Evolutionary conservation across 208 protist genomes (phyloP).

Genomic region (Acanthamoeba rhysodes): DNA sequence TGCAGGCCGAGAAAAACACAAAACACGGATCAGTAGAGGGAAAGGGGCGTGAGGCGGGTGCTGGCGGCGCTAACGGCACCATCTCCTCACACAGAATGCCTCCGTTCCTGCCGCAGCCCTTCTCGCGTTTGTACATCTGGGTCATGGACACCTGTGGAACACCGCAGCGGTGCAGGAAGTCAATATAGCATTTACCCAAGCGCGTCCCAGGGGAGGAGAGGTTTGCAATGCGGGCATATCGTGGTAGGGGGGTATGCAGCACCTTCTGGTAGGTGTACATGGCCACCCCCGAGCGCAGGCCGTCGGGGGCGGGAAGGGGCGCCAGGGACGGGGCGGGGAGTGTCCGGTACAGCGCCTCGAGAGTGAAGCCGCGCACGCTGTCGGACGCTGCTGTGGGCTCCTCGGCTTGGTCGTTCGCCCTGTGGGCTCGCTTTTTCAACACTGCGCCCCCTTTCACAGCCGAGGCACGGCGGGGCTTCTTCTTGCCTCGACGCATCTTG

Average conservation of each 20-base stretch:
- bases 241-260: neutral
- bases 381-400: neutral
- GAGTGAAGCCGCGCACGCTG: neutral
- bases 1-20: neutral
- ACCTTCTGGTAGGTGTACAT: constrained; percentile 73
- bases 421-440: neutral
- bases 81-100: constrained; percentile 83
- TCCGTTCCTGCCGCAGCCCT: constrained; percentile 2
- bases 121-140: constrained; percentile 40
- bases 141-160: constrained; percentile 26
- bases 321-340: neutral
- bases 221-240: too few species aligned
- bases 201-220: too few species aligned
- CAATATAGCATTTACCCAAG: too few species aligned
- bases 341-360: neutral
- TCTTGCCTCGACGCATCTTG: neutral
- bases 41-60: too few species aligned
- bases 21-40: too few species aligned
- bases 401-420: neutral
- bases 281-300: constrained; percentile 20
- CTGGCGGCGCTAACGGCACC: neutral
- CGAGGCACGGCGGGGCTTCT: neutral
- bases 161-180: neutral
- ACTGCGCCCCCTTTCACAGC: neutral
- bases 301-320: neutral